Conservation (phyloP, 208 protist species). For the Acanthamoeba polyphaga region DNA sequence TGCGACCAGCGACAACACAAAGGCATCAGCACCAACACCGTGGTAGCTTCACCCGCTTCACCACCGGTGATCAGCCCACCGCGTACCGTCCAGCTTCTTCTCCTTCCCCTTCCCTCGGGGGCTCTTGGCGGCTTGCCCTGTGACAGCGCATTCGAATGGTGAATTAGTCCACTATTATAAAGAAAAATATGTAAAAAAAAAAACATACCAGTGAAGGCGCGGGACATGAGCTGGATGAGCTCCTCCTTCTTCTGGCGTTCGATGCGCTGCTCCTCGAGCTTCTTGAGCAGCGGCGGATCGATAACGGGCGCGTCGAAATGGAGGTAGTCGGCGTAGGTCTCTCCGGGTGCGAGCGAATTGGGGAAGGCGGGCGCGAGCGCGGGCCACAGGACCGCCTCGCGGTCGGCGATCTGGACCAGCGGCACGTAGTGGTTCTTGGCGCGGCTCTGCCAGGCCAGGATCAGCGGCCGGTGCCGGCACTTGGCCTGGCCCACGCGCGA, state of each 20-base stretch:
- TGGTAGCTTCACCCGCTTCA: too few species aligned
- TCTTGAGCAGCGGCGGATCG: conserved; percentile 31
- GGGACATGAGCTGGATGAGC: conserved; percentile 25
- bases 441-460: conserved; percentile 46
- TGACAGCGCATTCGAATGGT: neutral
- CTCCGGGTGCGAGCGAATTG: neutral
- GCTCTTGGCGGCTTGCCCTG: neutral
- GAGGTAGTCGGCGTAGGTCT: conserved; percentile 4
- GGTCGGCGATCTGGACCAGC: conserved; percentile 1
- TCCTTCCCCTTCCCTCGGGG: neutral
- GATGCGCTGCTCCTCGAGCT: conserved; percentile 30
- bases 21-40: neutral
- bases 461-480: conserved; percentile 50
- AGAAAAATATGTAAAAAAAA: neutral
- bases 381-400: neutral
- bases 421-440: conserved; percentile 76
- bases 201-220: neutral
- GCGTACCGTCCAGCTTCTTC: neutral
- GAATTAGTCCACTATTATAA: neutral
- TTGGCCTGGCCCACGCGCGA: neutral
- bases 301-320: conserved; percentile 24
- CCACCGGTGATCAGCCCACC: too few species aligned
- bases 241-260: conserved; percentile 2
- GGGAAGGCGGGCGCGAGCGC: conserved; percentile 34
- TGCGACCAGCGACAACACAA: neutral